Evolutionary conservation across 192 early-diverging fungal genomes (phyloP).

Genomic region (Coemansia sp.): DNA sequence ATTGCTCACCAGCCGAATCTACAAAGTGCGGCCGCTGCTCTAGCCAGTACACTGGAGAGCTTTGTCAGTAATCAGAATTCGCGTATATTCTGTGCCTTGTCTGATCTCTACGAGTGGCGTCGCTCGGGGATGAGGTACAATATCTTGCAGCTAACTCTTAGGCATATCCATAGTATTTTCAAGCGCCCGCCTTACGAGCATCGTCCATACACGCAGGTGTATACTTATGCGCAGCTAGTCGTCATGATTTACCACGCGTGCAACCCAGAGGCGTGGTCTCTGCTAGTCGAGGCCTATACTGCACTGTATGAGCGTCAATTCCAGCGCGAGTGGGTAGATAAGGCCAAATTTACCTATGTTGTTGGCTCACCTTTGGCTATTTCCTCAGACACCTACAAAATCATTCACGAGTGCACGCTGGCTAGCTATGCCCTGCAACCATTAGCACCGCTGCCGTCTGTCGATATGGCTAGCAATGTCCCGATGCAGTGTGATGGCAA

Average conservation of each 20-base stretch:
- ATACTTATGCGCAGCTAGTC: slow-evolving; percentile 34
- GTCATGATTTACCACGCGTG: slow-evolving; percentile 32
- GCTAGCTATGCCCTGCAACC: background rate
- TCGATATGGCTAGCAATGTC: background rate
- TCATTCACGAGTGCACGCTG: slow-evolving; percentile 22
- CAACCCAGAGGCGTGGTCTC: slow-evolving; percentile 17
- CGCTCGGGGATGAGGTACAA: slow-evolving; percentile 7
- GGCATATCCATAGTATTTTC: slow-evolving; percentile 43
- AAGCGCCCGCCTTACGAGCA: slow-evolving; percentile 29
- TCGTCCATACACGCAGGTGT: slow-evolving; percentile 28
- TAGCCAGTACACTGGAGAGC: slow-evolving; percentile 25
- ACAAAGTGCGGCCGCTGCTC: background rate
- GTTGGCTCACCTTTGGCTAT: background rate
- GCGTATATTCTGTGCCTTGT: slow-evolving; percentile 31
- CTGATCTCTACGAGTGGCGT: slow-evolving; percentile 28
- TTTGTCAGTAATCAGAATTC: slow-evolving; percentile 48
- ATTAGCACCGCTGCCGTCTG: background rate
- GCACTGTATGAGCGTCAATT: slow-evolving; percentile 12
- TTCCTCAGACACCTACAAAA: slow-evolving; percentile 12
- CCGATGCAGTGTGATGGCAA: background rate
- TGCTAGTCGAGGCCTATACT: slow-evolving; percentile 20
- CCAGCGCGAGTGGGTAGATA: slow-evolving; percentile 16
- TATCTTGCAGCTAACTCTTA: slow-evolving; percentile 25
- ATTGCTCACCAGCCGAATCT: slow-evolving; percentile 24
- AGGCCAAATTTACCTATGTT: slow-evolving; percentile 22